Base-by-base conservation (phyloP, 2,329 filamentous ascomycete genomes). In the Fusarium sp. region DNA sequence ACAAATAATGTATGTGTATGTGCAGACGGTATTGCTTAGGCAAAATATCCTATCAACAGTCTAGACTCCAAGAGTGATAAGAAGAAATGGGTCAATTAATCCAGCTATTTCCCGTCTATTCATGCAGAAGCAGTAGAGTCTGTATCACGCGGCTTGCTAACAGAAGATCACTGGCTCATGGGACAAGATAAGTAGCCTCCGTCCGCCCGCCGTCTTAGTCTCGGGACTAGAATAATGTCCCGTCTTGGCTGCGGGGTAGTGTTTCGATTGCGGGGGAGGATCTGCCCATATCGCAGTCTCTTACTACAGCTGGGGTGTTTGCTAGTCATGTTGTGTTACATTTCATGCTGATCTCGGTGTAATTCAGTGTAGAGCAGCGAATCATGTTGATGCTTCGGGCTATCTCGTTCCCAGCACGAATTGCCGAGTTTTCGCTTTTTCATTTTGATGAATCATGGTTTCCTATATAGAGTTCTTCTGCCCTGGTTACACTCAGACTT, bases 201-300 rank as follows among this genome's bases (percentile, higher is more conserved):
- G n/a, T 34, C 31, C 31, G 13, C 31, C 12, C 19, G 19, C 19
- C 19, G 19, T 19, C 31, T 34, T 7, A 34, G 13, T n/a, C 31
- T 34, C 31, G 31, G 31, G 31, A 34, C 31, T 34, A 34, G 12
- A 53, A 48, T 36, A 28, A 32, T 39, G 36, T 6, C 13, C 29
- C 50, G 8, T 24, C 15, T 34, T 31, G 19, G 26, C 3, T 53
- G 52, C 38, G 52, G 52, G 52, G 51, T 36, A 28, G 26, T 40
- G 52, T 26, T 22, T 42, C 47, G 29, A 44, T 55, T 43, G 52
- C 26, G 38, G 51, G 44, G 38, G 45, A 38, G 26, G 52, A 55
- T 55, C 52, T 38, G 24, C 38, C 31, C 38, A 22, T 26, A 28
- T 7, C 9, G 25, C 38, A 52, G 22, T 15, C 5, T 25, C n/a